Evolutionary conservation across 306 rosid genomes (phyloP).

Genomic region (Oxytropis ochrocephala): DNA sequence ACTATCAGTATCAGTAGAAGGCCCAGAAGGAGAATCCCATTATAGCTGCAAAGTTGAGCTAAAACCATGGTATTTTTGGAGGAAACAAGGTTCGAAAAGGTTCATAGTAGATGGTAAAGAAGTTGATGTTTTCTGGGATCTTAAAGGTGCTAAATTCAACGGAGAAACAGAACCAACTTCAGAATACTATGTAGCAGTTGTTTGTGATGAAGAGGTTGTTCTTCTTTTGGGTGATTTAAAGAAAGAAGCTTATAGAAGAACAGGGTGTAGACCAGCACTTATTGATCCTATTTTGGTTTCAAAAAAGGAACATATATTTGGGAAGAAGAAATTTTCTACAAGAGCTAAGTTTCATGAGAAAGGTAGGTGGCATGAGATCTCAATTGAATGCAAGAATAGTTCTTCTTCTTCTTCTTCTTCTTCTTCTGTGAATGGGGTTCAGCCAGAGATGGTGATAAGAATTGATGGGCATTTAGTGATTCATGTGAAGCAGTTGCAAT

Average conservation of each 20-base stretch:
- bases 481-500: slow-evolving; percentile 79
- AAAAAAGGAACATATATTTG: slow-evolving; percentile 70
- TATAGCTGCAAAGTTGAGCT: slow-evolving; percentile 76
- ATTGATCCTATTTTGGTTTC: slow-evolving; percentile 72
- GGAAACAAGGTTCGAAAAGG: slow-evolving; percentile 71
- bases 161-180: slow-evolving; percentile 80
- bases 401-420: too few relatives aligned
- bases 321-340: slow-evolving; percentile 67
- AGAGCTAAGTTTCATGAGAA: slow-evolving; percentile 70
- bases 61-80: slow-evolving; percentile 92
- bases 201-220: slow-evolving; percentile 70
- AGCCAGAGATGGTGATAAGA: slow-evolving; percentile 90
- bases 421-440: slow-evolving; percentile 35
- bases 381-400: slow-evolving; percentile 65
- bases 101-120: slow-evolving; percentile 50
- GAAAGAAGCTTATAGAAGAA: slow-evolving; percentile 70
- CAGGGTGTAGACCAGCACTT: slow-evolving; percentile 69
- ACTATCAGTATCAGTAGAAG: slow-evolving; percentile 63
- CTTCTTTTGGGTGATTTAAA: slow-evolving; percentile 72
- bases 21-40: slow-evolving; percentile 58
- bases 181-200: slow-evolving; percentile 76
- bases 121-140: slow-evolving; percentile 71
- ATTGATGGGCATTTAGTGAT: slow-evolving; percentile 70
- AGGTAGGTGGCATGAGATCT: slow-evolving; percentile 66
- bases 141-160: slow-evolving; percentile 61